A percentile compares a stretch with the other conserved stretches of the same genome.
These are phyloP conservation scores for Kentomonas sorsogonicus DNA, from an alignment of 208 protist species.

Conservation along the genomic window DNA sequence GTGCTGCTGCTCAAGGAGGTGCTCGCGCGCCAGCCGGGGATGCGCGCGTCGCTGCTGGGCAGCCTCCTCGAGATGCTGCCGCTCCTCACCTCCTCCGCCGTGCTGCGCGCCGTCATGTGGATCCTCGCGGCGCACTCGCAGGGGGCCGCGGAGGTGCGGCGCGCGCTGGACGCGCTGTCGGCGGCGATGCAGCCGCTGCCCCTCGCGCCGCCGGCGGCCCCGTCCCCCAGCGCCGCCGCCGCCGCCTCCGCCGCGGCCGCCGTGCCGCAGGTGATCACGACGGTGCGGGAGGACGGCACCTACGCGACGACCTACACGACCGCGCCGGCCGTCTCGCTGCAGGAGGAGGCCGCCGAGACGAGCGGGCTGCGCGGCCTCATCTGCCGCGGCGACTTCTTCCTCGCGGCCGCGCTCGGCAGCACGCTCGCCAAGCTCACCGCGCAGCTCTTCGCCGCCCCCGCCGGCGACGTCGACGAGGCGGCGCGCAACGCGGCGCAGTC, in stretches of 20 bases:
- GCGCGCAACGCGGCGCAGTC: constrained; percentile 35
- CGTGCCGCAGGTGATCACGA: constrained; percentile 56
- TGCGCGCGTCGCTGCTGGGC: constrained; percentile 62
- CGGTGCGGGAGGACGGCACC: constrained; percentile 87
- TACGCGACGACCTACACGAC: constrained; percentile 90
- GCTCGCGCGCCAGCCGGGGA: constrained; percentile 80
- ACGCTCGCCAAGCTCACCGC: constrained; percentile 94
- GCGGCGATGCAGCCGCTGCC: constrained; percentile 48
- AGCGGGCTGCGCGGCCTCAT: constrained; percentile 56
- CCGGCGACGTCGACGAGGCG: constrained; percentile 17
- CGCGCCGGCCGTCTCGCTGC: constrained; percentile 16
- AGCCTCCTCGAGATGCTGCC: constrained; percentile 61
- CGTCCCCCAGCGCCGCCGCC: constrained; percentile 13
- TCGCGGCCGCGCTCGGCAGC: constrained; percentile 82
- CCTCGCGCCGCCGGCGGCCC: constrained; percentile 21
- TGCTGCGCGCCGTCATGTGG: constrained; percentile 88
- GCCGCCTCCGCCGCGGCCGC: constrained; percentile 7
- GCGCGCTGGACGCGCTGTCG: constrained; percentile 34
- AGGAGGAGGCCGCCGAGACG: constrained; percentile 4
- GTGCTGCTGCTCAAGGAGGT: constrained; percentile 94
- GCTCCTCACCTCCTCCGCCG: constrained; percentile 46
- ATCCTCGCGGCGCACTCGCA: constrained; percentile 90
- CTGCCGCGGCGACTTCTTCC: constrained; percentile 91
- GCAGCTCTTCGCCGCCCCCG: constrained; percentile 30
- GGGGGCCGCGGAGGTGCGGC: constrained; percentile 58